These are phyloP conservation scores for Colletotrichum chlorophyti DNA, from an alignment of 2,329 filamentous ascomycete species.

Conservation along the genomic window DNA sequence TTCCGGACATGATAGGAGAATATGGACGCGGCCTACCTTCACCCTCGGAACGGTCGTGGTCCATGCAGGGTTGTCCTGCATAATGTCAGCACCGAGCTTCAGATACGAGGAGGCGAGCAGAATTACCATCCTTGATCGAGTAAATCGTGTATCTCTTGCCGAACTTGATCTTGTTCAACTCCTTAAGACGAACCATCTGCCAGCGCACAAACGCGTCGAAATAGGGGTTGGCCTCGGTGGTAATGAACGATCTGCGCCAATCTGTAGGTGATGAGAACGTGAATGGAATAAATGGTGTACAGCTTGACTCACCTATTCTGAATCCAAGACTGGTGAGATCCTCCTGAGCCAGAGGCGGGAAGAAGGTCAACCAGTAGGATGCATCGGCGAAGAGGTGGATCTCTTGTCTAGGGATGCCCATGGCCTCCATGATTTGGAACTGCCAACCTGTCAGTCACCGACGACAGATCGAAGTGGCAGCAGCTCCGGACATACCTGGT, in stretches of 20 bases:
- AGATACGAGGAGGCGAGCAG: not conserved
- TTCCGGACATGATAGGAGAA: not conserved
- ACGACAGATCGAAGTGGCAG: not conserved
- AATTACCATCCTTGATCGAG: slow-evolving; percentile 67
- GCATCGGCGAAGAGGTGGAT: slow-evolving; percentile 94
- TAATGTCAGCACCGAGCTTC: slow-evolving; percentile 18
- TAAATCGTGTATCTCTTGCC: slow-evolving; percentile 94
- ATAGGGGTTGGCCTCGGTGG: slow-evolving; percentile 94
- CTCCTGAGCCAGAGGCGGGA: slow-evolving; percentile 59
- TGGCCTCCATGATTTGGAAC: slow-evolving; percentile 92
- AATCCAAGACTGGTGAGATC: slow-evolving; percentile 28
- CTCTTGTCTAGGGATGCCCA: slow-evolving; percentile 86
- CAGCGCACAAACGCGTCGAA: slow-evolving; percentile 92
- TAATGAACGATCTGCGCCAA: slow-evolving; percentile 59
- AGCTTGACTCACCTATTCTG: slow-evolving; percentile 10
- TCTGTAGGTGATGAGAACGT: too few species aligned
- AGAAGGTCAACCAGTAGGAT: slow-evolving; percentile 90
- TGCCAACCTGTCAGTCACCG: slow-evolving; percentile 63
- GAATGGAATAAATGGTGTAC: too few species aligned
- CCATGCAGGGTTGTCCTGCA: slow-evolving; percentile 62
- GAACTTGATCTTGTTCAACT: slow-evolving; percentile 91
- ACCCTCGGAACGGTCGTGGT: slow-evolving; percentile 54
- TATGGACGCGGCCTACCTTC: too few species aligned
- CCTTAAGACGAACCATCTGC: slow-evolving; percentile 94
- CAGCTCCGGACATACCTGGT: slow-evolving; percentile 77